A percentile compares a stretch with the other conserved stretches of the same genome.
Evolutionary conservation across 1,139 yeast genomes (phyloP).

Genomic region (Lodderomyces oxycetoniae): DNA sequence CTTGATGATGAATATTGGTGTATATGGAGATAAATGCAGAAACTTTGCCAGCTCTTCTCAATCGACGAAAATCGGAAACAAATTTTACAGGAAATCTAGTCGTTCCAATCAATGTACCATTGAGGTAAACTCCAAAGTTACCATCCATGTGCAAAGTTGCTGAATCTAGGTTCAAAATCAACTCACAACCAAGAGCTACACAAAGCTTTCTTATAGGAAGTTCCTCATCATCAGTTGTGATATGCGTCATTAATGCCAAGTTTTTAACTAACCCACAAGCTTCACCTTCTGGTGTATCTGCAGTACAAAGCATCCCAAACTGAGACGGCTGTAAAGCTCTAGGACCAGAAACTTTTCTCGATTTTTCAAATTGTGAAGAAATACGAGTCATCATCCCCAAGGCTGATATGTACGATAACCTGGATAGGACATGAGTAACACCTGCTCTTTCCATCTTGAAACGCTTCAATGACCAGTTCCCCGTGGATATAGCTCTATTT

Average conservation of each 20-base stretch:
- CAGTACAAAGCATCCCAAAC: conserved; percentile 97
- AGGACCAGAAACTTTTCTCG: conserved; percentile 97
- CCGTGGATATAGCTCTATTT: conserved; percentile 95
- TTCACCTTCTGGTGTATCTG: conserved; percentile 99
- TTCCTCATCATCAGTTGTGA: conserved; percentile 97
- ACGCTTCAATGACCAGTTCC: conserved; percentile 97
- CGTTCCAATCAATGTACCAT: conserved; percentile 91
- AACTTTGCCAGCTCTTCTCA: conserved; percentile 81
- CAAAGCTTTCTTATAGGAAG: conserved; percentile 77
- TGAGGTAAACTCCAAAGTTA: conserved; percentile 79
- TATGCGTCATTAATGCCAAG: conserved; percentile 96
- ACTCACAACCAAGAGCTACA: conserved; percentile 83
- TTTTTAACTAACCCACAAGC: conserved; percentile 98
- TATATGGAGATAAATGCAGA: conserved; percentile 90
- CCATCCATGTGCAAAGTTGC: conserved; percentile 73
- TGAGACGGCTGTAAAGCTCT: conserved; percentile 99
- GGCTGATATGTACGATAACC: conserved; percentile 90
- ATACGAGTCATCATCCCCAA: conserved; percentile 99
- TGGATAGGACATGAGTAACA: conserved; percentile 90
- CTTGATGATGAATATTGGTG: conserved; percentile 81
- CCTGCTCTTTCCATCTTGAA: conserved; percentile 99
- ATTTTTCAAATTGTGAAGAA: conserved; percentile 95
- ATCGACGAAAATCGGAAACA: conserved; percentile 68
- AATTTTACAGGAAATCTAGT: conserved; percentile 82
- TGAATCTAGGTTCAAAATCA: conserved; percentile 75